Evolutionary conservation across 208 protist genomes (phyloP).

Genomic region (Crithidia expoeki): DNA sequence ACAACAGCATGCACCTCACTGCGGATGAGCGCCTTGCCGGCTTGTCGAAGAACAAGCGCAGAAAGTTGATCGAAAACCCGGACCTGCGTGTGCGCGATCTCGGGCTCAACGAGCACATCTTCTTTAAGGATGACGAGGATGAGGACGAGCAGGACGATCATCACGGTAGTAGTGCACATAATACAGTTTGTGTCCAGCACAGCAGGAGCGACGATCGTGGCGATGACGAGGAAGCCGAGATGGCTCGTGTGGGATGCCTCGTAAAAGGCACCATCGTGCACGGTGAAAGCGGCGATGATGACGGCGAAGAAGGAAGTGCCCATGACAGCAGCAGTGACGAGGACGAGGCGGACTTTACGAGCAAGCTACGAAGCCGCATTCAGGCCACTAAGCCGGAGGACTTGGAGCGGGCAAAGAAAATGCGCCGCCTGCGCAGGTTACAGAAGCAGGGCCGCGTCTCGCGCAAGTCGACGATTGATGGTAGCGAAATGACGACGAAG

Average conservation of each 20-base stretch:
- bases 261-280: conserved; percentile 48
- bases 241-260: conserved; percentile 30
- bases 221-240: conserved; percentile 2
- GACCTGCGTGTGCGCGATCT: conserved; percentile 85
- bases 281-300: conserved; percentile 23
- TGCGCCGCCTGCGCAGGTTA: conserved; percentile 78
- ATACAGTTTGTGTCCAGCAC: neutral
- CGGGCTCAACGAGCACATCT: conserved; percentile 66
- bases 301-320: conserved; percentile 31
- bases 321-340: conserved; percentile 11
- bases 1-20: conserved; percentile 47
- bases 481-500: conserved; percentile 40
- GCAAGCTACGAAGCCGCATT: conserved; percentile 60
- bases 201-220: conserved; percentile 3
- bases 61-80: conserved; percentile 75
- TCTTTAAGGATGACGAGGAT: conserved; percentile 72
- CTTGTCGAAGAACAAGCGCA: conserved; percentile 86
- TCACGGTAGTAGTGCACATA: neutral
- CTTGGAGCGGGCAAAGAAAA: conserved; percentile 67
- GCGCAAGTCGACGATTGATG: conserved; percentile 66
- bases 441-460: conserved; percentile 70
- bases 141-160: conserved; percentile 44
- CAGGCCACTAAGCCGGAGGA: conserved; percentile 50
- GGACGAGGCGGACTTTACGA: conserved; percentile 46
- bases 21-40: conserved; percentile 84